phyloP scores from a whole-genome alignment of 78 protist species.

The Dictyostelium capitatum region DNA sequence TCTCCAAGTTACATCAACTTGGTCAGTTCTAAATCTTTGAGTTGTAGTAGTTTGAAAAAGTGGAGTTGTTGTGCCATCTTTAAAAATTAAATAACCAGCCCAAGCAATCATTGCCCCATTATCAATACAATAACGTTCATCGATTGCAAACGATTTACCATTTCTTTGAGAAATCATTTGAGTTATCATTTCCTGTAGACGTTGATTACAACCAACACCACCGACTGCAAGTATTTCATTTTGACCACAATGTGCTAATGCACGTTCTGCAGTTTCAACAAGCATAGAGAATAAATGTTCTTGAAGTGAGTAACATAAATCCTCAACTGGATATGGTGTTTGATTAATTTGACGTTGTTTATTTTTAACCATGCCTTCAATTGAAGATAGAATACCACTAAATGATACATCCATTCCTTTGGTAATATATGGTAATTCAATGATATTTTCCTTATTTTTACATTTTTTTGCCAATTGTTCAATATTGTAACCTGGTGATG shows the following conservation, averaged over 20 bases:
- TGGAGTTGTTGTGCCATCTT: slow-evolving; percentile 78
- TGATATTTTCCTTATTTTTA: neutral
- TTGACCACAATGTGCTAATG: slow-evolving; percentile 97
- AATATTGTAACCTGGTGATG: slow-evolving; percentile 99
- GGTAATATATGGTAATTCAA: slow-evolving; percentile 97
- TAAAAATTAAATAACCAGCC: slow-evolving; percentile 91
- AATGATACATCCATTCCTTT: slow-evolving; percentile 98
- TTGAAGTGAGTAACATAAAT: slow-evolving; percentile 96
- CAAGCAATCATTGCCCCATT: slow-evolving; percentile 99
- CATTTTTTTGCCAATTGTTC: slow-evolving; percentile 97
- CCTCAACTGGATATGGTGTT: slow-evolving; percentile 76
- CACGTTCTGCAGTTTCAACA: slow-evolving; percentile 98
- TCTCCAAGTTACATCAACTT: slow-evolving; percentile 97
- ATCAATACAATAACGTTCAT: slow-evolving; percentile 99
- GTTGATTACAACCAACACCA: slow-evolving; percentile 98
- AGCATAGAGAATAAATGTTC: slow-evolving; percentile 99
- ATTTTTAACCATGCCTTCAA: slow-evolving; percentile 76
- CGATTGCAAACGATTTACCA: slow-evolving; percentile 94
- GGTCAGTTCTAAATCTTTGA: slow-evolving; percentile 98
- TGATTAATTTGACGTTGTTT: neutral
- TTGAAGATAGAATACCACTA: slow-evolving; percentile 92
- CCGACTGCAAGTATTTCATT: slow-evolving; percentile 98
- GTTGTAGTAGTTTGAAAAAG: slow-evolving; percentile 90
- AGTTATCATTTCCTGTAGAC: slow-evolving; percentile 95
- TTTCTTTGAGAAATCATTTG: slow-evolving; percentile 96